These are phyloP conservation scores for Coprinopsis cinerea DNA, from an alignment of 768 basidiomycete species.

Conservation along the genomic window DNA sequence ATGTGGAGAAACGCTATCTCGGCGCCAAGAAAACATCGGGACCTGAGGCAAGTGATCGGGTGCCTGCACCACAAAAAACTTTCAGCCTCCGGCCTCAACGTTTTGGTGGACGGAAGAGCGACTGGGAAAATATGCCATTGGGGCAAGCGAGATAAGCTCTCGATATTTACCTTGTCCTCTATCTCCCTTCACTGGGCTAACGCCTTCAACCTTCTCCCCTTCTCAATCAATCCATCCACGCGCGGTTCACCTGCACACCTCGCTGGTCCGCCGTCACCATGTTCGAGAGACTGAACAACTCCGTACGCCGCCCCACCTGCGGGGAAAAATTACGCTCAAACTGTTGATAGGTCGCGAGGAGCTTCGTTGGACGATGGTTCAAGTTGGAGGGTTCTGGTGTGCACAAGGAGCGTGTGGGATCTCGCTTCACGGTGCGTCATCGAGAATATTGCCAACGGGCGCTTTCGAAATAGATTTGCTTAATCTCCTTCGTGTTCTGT, in stretches of 20 bases:
- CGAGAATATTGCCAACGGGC: not conserved
- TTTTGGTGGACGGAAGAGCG: no score
- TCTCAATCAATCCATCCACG: no score
- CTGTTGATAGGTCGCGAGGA: conserved; percentile 35
- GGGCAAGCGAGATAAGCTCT: no score
- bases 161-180: no score
- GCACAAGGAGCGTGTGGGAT: conserved; percentile 54
- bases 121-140: no score
- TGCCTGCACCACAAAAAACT: not conserved
- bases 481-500: conserved; percentile 1
- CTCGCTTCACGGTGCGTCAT: conserved; percentile 52
- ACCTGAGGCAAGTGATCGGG: not conserved
- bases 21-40: not conserved
- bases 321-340: conserved; percentile 3
- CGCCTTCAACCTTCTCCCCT: no score
- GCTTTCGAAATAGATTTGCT: not conserved
- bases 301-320: conserved; percentile 19
- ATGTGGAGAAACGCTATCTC: no score
- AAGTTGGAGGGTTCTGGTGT: conserved; percentile 67
- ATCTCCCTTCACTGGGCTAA: no score
- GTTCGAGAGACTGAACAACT: conserved; percentile 21
- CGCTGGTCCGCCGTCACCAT: conserved; percentile 17
- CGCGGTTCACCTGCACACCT: not conserved
- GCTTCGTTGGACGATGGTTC: conserved; percentile 61
- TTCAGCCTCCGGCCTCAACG: not conserved